Base-by-base conservation (phyloP, 1,284 basidiomycete genomes). In the Ganoderma boninense region DNA sequence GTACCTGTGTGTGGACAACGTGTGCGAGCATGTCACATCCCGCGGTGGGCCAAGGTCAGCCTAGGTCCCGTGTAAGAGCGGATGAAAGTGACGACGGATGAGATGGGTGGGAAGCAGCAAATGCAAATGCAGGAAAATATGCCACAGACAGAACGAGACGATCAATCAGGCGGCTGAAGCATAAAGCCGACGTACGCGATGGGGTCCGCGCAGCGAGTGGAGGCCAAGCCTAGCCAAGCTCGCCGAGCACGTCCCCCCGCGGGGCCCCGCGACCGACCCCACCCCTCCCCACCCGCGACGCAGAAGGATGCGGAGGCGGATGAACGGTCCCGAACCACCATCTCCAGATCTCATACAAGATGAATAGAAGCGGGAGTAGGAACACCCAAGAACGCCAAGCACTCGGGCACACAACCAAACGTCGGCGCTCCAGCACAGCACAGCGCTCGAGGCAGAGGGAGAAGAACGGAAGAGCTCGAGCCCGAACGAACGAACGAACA, bases 1-100 rank as follows among this genome's bases (percentile, higher is more conserved):
- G 80, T 89, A 97, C 80, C 95, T 96, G 44, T 80, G 44, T 57
- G 56, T n/a, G 42, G 5, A 23, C 10, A 10, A 10, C 38, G 38
- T 38, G 46, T n/a, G 46, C 20, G 46, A 32, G 54, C 54, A 29
- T 14, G 23, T 57, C 13, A 57, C 29, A 23, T 62, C 35, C 60
- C 60, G 40, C 40, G 40, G 16, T 26, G 26, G n/a, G n/a, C 59
- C 46, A 44, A 40, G 26, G 44, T 43, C 54, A 59, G 43, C 46
- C 49, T 52, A 52, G 4, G 63, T 38, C 32, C 35, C 44, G 32
- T 43, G 60, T 62, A 44, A 62, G 60, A 62, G 32, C 20, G 16
- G 23, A 38, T 13, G 14, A 18, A 26, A 62, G 1, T 6, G 61
- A 16, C 38, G 38, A 38, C 38, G 38, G 18, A 42, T 10, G 60